These are phyloP conservation scores for Pyropia yezoensis DNA, from an alignment of 23 red algal genomes.

Conservation along the genomic window DNA sequence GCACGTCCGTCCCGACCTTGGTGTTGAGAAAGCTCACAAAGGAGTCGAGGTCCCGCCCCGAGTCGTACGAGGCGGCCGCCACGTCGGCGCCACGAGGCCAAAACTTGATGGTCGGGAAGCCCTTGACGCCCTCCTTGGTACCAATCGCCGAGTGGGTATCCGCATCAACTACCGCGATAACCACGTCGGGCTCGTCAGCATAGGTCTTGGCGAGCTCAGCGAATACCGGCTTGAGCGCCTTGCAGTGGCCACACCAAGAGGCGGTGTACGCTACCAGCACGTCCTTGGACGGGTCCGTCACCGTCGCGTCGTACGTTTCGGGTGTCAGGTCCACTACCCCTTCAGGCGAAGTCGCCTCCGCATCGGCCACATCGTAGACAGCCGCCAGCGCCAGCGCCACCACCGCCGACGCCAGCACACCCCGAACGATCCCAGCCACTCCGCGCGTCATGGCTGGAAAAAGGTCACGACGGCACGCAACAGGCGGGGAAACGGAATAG, in stretches of 20 bases:
- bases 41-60: too few species aligned
- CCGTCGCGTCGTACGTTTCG: slow-evolving; percentile 45
- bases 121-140: slow-evolving; percentile 49
- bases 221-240: slow-evolving; percentile 54
- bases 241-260: slow-evolving; percentile 96
- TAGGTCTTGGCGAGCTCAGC: slow-evolving; percentile 60
- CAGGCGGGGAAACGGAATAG: too few species aligned
- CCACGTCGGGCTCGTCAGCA: slow-evolving; percentile 61
- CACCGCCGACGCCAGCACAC: too few species aligned
- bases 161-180: slow-evolving; percentile 42
- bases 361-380: too few species aligned
- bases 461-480: too few species aligned
- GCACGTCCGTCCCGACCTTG: too few species aligned
- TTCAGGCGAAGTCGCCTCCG: not conserved
- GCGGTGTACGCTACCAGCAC: slow-evolving; percentile 96
- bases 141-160: slow-evolving; percentile 65
- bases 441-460: too few species aligned
- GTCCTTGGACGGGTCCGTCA: slow-evolving; percentile 38
- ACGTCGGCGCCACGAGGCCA: slow-evolving; percentile 3
- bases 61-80: too few species aligned
- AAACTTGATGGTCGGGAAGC: slow-evolving; percentile 93
- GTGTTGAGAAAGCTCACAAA: too few species aligned
- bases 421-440: too few species aligned
- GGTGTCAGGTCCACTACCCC: slow-evolving; percentile 49
- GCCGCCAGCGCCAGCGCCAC: too few species aligned